Conservation (phyloP, 306 rosid species). For the Erythrophleum fordii region DNA sequence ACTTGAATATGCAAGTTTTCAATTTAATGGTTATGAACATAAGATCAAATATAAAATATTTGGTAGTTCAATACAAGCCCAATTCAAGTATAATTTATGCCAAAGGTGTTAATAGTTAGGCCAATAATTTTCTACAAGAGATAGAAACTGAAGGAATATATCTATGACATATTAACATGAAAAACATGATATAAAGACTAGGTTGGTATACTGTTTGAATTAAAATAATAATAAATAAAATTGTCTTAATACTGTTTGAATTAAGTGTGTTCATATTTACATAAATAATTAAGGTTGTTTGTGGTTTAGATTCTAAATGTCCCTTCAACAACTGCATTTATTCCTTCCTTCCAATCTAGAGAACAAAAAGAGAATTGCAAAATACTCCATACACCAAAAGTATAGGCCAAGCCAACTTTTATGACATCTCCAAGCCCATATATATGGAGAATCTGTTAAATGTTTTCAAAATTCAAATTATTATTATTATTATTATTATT, state of each 20-base stretch:
- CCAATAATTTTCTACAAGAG: too few species aligned
- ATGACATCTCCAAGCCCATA: not conserved
- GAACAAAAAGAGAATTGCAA: slow-evolving; percentile 3
- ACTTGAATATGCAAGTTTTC: too few species aligned
- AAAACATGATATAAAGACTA: not conserved
- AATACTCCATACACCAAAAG: not conserved
- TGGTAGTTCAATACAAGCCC: too few species aligned
- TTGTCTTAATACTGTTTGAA: not conserved
- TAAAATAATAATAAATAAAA: not conserved
- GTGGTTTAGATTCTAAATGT: not conserved
- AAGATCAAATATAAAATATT: too few species aligned
- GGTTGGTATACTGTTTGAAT: not conserved
- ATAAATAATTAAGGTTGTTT: not conserved
- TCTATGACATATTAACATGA: not conserved
- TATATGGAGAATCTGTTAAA: not conserved
- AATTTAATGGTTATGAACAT: too few species aligned
- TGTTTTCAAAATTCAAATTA: not conserved
- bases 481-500: not conserved
- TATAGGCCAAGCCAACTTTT: not conserved
- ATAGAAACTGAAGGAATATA: not conserved
- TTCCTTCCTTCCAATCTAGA: not conserved
- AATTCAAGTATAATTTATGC: too few species aligned
- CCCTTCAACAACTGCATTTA: not conserved
- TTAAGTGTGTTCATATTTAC: too few species aligned
- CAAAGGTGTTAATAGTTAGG: too few species aligned